Percentiles rank a stretch among this genome's conserved stretches.
Conservation (phyloP, 805 yeast genomes). For the Wickerhamomyces queroliae region DNA sequence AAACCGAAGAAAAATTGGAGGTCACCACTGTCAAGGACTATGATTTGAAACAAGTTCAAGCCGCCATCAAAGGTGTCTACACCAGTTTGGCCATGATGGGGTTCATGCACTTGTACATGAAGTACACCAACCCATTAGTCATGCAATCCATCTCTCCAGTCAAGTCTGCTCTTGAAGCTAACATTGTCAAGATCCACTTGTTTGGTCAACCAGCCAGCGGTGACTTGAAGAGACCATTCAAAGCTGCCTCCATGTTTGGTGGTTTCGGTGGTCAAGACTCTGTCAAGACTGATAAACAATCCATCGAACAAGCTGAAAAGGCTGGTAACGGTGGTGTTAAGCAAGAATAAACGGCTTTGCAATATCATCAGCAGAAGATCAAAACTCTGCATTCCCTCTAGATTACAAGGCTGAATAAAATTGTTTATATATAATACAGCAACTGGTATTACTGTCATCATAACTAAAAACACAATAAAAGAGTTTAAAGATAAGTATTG, state of each 20-base stretch:
- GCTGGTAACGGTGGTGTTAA: conserved; percentile 87
- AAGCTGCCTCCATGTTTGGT: conserved; percentile 77
- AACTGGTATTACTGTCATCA: too few species aligned
- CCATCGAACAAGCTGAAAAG: conserved; percentile 78
- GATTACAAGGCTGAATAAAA: neutral
- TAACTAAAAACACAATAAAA: too few species aligned
- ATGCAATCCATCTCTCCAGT: conserved; percentile 91
- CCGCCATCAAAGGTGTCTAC: conserved; percentile 75
- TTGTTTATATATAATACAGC: neutral
- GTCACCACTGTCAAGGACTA: conserved; percentile 93
- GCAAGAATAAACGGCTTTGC: conserved; percentile 49
- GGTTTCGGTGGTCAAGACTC: conserved; percentile 38
- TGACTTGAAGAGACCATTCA: conserved; percentile 95
- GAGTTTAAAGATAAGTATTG: too few species aligned
- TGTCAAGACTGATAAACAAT: conserved; percentile 78
- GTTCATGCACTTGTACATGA: conserved; percentile 96
- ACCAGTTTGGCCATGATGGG: conserved; percentile 95
- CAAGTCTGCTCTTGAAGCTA: conserved; percentile 84
- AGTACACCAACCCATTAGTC: conserved; percentile 93
- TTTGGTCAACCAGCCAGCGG: conserved; percentile 80
- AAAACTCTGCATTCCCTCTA: neutral
- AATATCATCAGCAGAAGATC: neutral
- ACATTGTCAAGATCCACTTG: conserved; percentile 86
- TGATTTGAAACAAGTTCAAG: conserved; percentile 81
- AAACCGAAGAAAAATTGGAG: conserved; percentile 63